A percentile compares a stretch with the other conserved stretches of the same genome.
Evolutionary conservation across 495 filamentous ascomycete species (phyloP).

Genomic region (Aspergillus conjunctus): DNA sequence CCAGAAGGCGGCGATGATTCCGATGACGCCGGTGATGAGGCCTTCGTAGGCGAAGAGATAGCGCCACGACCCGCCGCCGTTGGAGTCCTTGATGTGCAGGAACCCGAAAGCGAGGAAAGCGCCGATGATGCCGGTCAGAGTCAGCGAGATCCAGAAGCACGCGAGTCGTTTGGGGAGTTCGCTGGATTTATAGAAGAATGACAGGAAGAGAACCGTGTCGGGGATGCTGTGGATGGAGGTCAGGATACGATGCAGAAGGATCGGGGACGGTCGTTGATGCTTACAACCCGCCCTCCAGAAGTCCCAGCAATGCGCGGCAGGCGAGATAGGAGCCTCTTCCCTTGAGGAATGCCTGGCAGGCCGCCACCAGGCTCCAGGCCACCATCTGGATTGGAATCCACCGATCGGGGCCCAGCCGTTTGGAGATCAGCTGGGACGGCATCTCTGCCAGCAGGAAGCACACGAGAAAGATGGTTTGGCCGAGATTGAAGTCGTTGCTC

Average conservation of each 20-base stretch:
- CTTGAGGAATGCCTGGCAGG: conserved; percentile 60
- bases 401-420: conserved; percentile 68
- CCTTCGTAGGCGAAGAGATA: conserved; percentile 44
- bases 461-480: conserved; percentile 32
- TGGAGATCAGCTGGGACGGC: conserved; percentile 66
- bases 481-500: conserved; percentile 46
- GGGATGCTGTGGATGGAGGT: background rate
- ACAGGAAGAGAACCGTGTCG: conserved; percentile 59
- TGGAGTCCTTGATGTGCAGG: conserved; percentile 43
- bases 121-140: conserved; percentile 51
- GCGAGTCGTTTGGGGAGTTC: conserved; percentile 64
- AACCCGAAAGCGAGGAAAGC: conserved; percentile 53
- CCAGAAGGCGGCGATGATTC: conserved; percentile 59
- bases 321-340: conserved; percentile 62
- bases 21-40: conserved; percentile 55
- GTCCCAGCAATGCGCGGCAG: conserved; percentile 62
- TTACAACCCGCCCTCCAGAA: conserved; percentile 39
- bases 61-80: conserved; percentile 34
- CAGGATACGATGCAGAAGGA: background rate
- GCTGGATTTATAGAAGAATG: conserved; percentile 69
- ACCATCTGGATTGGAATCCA: conserved; percentile 79
- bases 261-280: background rate
- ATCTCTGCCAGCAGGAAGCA: conserved; percentile 50
- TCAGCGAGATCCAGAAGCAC: conserved; percentile 63
- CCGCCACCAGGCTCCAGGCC: conserved; percentile 66